phyloP scores from a whole-genome alignment of 805 yeast genomes.

The Kuraishia hungarica region DNA sequence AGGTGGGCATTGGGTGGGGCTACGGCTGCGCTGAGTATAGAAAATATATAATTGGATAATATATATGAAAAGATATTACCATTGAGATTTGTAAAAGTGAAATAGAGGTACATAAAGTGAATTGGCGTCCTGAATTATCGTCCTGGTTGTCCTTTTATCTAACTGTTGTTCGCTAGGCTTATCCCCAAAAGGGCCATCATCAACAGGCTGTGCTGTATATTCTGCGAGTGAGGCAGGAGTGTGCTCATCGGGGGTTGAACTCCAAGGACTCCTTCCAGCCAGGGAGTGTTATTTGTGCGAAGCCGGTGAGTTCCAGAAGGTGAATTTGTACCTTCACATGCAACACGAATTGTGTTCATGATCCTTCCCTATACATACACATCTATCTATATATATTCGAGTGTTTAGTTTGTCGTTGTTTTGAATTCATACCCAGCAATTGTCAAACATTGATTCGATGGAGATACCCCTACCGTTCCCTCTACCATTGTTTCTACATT shows the following conservation, averaged over 20 bases:
- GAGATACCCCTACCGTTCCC: neutral
- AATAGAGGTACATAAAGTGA: too few relatives aligned
- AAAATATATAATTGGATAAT: too few relatives aligned
- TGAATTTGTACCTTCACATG: too few relatives aligned
- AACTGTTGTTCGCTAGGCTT: too few relatives aligned
- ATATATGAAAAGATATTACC: too few relatives aligned
- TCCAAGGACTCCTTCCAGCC: neutral
- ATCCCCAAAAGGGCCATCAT: neutral
- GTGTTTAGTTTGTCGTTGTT: neutral
- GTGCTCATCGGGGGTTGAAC: neutral
- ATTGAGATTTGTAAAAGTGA: too few relatives aligned
- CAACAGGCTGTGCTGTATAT: neutral
- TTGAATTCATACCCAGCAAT: neutral
- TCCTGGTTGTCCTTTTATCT: too few relatives aligned
- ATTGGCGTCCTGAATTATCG: too few relatives aligned
- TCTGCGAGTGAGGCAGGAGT: neutral
- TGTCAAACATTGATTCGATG: neutral
- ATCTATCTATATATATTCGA: too few relatives aligned
- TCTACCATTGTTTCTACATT: neutral
- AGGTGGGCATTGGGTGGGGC: too few relatives aligned
- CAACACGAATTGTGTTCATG: neutral
- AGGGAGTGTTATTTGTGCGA: neutral
- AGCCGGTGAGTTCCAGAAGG: neutral
- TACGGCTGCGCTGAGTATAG: too few relatives aligned
- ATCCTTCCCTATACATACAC: neutral